Conservation (phyloP, 2,329 filamentous ascomycete species). For the Aspergillus proliferans region DNA sequence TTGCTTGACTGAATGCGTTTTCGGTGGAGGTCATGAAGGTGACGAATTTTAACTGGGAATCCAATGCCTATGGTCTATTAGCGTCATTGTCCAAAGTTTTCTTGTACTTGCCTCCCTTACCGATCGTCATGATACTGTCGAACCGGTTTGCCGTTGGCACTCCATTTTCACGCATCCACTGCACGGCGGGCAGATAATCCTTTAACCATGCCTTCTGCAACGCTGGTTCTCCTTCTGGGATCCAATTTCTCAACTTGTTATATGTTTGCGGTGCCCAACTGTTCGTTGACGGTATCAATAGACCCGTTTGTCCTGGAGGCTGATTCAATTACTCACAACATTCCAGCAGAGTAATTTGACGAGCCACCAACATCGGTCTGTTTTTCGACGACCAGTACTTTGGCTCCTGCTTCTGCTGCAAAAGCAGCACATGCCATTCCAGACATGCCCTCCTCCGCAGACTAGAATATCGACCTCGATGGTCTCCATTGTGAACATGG, state of each 20-base stretch:
- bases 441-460: conserved; percentile 24
- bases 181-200: conserved; percentile 21
- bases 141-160: conserved; percentile 19
- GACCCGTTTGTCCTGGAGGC: no score
- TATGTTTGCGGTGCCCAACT: conserved; percentile 21
- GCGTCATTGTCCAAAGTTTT: no score
- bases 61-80: conserved; percentile 21
- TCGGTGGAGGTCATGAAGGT: conserved; percentile 15
- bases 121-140: conserved; percentile 25
- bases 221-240: conserved; percentile 16
- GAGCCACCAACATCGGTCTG: conserved; percentile 18
- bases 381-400: conserved; percentile 20
- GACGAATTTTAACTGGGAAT: conserved; percentile 20
- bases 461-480: conserved; percentile 19
- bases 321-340: conserved; percentile 24
- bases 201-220: conserved; percentile 20
- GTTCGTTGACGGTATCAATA: no score
- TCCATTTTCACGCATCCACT: conserved; percentile 23
- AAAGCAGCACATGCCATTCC: conserved; percentile 24
- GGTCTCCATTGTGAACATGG: conserved; percentile 15
- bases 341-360: conserved; percentile 21
- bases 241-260: conserved; percentile 17
- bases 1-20: conserved; percentile 13
- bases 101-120: conserved; percentile 7
- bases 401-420: conserved; percentile 18